phyloP scores from a whole-genome alignment of 2,329 filamentous ascomycete genomes.

The Phyllosticta paracitricarpa region DNA sequence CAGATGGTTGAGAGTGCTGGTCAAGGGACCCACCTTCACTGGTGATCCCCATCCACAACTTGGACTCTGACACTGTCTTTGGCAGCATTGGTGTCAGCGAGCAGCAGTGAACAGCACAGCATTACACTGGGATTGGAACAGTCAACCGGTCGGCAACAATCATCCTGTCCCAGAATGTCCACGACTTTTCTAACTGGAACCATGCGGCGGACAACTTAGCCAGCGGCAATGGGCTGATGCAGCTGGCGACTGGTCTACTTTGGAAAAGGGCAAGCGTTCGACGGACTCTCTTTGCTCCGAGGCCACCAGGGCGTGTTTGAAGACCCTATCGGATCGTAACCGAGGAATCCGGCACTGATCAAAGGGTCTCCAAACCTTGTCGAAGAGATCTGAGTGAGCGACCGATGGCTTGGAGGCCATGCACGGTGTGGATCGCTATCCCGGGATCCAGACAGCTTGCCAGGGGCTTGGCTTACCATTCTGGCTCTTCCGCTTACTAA shows the following conservation, averaged over 20 bases:
- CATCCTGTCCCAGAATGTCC: background rate
- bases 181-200: background rate
- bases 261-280: background rate
- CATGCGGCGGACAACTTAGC: background rate
- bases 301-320: background rate
- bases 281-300: background rate
- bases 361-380: background rate
- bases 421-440: background rate
- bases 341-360: background rate
- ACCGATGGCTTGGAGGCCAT: background rate
- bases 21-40: slow-evolving; percentile 1
- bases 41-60: slow-evolving; percentile 6
- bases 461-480: background rate
- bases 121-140: background rate
- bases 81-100: slow-evolving; percentile 35
- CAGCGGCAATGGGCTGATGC: background rate
- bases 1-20: slow-evolving; percentile 29
- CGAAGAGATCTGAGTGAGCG: background rate
- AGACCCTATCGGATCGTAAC: background rate
- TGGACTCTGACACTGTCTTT: slow-evolving; percentile 7
- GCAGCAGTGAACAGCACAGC: slow-evolving; percentile 36
- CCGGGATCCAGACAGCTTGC: background rate
- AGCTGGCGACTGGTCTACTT: background rate
- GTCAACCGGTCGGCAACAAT: background rate
- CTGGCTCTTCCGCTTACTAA: slow-evolving; percentile 29